Evolutionary conservation across 192 early-diverging fungal species (phyloP), one percentile per base, ranked within the genome.

Genomic region (Coemansia interrupta): DNA sequence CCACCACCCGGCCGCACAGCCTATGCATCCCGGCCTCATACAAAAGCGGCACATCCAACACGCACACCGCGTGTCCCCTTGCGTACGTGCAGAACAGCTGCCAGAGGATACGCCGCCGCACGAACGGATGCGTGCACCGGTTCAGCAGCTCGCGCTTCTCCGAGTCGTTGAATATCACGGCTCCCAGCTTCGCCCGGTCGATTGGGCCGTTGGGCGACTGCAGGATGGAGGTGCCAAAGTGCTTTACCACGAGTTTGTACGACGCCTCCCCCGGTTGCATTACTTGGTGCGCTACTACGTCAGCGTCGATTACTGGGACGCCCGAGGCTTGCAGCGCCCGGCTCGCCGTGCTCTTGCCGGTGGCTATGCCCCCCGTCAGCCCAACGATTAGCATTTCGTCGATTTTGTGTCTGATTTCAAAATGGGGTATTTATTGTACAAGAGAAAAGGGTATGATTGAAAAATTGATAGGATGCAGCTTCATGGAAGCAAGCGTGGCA

Each of bases 301-400:
- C 96, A 14, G 92, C 91, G 60, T 99, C 96, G 24, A 99, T 85
- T 41, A 99, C 78, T 6, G 95, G 89, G 17, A 91, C 69, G 2
- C 64, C 72, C 22, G 63, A 63, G 3, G 83, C 70, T 11, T 57
- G 49, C 28, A 95, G 75, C 24, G 85, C 81, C 9, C 69, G 58
- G 24, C 89, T 89, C 26, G 94, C 91, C 6, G 92, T 96, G 44
- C 89, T 90, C 75, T 98, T 98, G 55, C 89, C 90, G 11, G 89
- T 86, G 24, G 93, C 90, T 48, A 99, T 99, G 24, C 95, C 94
- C 53, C 96, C 96, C 9, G 96, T 98, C 39, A 98, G 81, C 11
- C 96, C 96, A 36, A 97, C 70, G 20, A 98, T 70, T 49, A 89
- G 86, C 96, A 98, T 97, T 51, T 41, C 36, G 26, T 36, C 32